Conservation (phyloP, 768 basidiomycete species). For the Kwoniella botswanensis region DNA sequence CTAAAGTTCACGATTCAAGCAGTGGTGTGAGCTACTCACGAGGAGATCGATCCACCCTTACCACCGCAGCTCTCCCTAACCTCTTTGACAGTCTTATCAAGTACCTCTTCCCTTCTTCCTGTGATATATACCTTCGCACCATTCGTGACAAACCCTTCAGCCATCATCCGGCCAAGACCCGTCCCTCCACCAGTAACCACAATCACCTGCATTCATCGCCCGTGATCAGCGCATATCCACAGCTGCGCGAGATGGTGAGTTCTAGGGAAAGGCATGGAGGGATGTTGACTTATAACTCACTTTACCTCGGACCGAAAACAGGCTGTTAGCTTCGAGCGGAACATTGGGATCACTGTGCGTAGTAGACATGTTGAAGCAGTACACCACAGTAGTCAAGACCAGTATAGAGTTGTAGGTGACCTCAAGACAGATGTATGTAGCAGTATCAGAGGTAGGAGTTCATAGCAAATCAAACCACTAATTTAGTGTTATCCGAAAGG, state of each 20-base stretch:
- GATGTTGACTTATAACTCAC: constrained; percentile 10
- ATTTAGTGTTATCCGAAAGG: too few species aligned
- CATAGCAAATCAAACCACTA: too few species aligned
- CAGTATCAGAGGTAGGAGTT: too few species aligned
- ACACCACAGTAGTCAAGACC: too few species aligned
- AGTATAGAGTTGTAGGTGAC: too few species aligned
- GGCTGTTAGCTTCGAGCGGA: constrained; percentile 15
- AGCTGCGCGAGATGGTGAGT: too few species aligned
- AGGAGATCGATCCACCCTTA: constrained; percentile 4
- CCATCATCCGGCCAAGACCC: constrained; percentile 29
- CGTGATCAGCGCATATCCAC: background rate
- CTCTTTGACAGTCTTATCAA: constrained; percentile 40
- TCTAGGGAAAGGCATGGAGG: too few species aligned
- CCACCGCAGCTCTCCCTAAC: constrained; percentile 22
- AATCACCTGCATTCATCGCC: constrained; percentile 21
- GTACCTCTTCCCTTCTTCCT: constrained; percentile 41
- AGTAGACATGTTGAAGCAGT: constrained; percentile 61
- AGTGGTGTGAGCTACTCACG: constrained; percentile 16
- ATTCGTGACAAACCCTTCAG: constrained; percentile 35
- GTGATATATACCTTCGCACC: constrained; percentile 53
- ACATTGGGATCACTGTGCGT: background rate
- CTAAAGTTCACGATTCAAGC: too few species aligned
- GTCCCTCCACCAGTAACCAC: constrained; percentile 52
- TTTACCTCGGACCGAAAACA: constrained; percentile 28
- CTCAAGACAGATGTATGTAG: too few species aligned